These are phyloP conservation scores for Yamadazyma siamensis DNA, from an alignment of 1,139 yeast genomes.

Conservation along the genomic window DNA sequence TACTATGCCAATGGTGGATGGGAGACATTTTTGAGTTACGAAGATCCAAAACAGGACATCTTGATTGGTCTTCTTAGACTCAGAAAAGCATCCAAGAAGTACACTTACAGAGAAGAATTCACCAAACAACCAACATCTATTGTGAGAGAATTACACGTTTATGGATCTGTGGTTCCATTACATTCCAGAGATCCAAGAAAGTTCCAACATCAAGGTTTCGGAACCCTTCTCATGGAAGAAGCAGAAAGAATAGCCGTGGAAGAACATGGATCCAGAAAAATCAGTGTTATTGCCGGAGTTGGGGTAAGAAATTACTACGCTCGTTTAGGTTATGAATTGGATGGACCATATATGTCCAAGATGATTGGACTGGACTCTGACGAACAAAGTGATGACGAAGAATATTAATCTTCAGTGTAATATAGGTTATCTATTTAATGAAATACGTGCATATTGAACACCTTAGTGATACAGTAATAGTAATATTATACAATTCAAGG, in stretches of 20 bases:
- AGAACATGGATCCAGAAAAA: constrained; percentile 90
- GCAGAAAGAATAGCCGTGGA: constrained; percentile 94
- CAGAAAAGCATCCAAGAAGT: constrained; percentile 83
- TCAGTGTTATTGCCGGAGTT: constrained; percentile 94
- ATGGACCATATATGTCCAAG: constrained; percentile 96
- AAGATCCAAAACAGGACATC: constrained; percentile 96
- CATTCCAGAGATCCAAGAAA: constrained; percentile 98
- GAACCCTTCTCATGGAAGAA: constrained; percentile 95
- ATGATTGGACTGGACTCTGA: constrained; percentile 12
- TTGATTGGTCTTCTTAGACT: constrained; percentile 85
- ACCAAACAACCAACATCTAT: constrained; percentile 82
- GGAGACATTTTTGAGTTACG: constrained; percentile 96
- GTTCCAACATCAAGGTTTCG: constrained; percentile 99
- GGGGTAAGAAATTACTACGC: constrained; percentile 97
- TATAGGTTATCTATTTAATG: no score
- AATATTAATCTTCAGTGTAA: constrained; percentile 8
- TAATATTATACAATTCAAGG: no score
- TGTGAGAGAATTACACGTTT: constrained; percentile 94
- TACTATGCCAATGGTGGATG: constrained; percentile 98
- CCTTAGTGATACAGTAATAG: no score
- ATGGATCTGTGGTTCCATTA: constrained; percentile 95
- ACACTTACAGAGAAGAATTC: constrained; percentile 89
- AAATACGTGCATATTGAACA: no score
- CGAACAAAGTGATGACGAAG: constrained; percentile 8
- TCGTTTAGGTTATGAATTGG: constrained; percentile 83